phyloP scores from a whole-genome alignment of 2,329 filamentous ascomycete species.

The Fusarium foetens region DNA sequence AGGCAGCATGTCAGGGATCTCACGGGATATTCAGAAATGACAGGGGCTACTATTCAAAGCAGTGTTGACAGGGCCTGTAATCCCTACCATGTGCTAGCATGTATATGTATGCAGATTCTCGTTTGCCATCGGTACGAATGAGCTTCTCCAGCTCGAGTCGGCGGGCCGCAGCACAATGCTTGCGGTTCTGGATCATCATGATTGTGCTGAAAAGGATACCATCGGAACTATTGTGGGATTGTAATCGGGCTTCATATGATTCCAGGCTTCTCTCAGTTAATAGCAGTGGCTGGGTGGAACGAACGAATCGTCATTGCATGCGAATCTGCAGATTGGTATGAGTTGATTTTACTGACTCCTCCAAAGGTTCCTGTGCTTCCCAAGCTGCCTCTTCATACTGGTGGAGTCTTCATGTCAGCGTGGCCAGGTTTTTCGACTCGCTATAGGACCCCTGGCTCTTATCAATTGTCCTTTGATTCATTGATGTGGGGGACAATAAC shows the following conservation, averaged over 20 bases:
- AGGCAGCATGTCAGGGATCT: conserved; percentile 12
- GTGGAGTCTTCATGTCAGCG: conserved; percentile 35
- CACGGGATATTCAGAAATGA: conserved; percentile 2
- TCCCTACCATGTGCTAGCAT: neutral
- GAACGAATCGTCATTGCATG: neutral
- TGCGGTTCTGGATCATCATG: neutral
- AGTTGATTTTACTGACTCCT: neutral
- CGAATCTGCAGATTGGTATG: neutral
- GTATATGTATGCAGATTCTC: neutral
- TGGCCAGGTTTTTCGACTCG: conserved; percentile 35
- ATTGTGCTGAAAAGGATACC: neutral
- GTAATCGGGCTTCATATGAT: neutral
- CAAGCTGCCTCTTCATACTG: conserved; percentile 9
- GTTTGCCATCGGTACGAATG: neutral
- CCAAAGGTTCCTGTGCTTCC: neutral
- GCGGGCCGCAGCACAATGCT: neutral
- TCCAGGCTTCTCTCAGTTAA: neutral
- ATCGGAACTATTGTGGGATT: neutral
- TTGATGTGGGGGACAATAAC: neutral
- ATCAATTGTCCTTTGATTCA: conserved; percentile 1
- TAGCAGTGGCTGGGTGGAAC: neutral
- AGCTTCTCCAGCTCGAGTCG: neutral
- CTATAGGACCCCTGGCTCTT: conserved; percentile 31
- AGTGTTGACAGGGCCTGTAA: conserved; percentile 1
- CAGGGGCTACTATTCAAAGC: neutral